These are phyloP conservation scores for Claviceps sp. DNA, from an alignment of 2,329 filamentous ascomycete species.

Conservation along the genomic window DNA sequence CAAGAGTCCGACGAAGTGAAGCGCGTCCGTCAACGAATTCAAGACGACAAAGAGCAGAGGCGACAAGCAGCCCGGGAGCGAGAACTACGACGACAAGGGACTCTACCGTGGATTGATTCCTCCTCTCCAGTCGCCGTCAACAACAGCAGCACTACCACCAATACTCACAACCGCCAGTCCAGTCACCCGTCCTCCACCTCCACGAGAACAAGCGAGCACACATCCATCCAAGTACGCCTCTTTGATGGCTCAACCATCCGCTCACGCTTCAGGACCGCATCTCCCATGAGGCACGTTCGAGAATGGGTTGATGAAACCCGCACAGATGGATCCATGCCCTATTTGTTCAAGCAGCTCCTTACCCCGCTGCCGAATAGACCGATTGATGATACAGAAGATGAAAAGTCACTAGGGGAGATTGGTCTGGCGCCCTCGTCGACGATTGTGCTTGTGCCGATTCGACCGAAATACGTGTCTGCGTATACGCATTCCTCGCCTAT, in stretches of 20 bases:
- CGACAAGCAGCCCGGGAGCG: slow-evolving; percentile 40
- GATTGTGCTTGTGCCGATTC: slow-evolving; percentile 64
- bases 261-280: slow-evolving; percentile 50
- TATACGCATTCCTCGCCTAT: slow-evolving; percentile 20
- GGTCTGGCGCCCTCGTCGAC: slow-evolving; percentile 70
- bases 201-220: slow-evolving; percentile 16
- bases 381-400: slow-evolving; percentile 65
- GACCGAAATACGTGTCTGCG: slow-evolving; percentile 26
- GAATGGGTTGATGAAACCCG: slow-evolving; percentile 60
- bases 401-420: slow-evolving; percentile 51
- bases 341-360: slow-evolving; percentile 73
- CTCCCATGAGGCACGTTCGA: slow-evolving; percentile 56
- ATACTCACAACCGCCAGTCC: slow-evolving; percentile 3
- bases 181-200: slow-evolving; percentile 19
- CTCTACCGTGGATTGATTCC: slow-evolving; percentile 16
- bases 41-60: slow-evolving; percentile 61
- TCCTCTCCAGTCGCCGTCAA: slow-evolving; percentile 13
- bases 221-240: slow-evolving; percentile 62
- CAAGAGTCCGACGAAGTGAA: slow-evolving; percentile 56
- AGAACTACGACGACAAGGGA: slow-evolving; percentile 25
- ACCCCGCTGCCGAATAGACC: slow-evolving; percentile 63
- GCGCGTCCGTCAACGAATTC: slow-evolving; percentile 60
- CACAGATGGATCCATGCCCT: slow-evolving; percentile 47
- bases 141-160: background rate
- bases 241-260: slow-evolving; percentile 76